Conservation (phyloP, 805 yeast species). For the Metschnikowia lachancei region DNA sequence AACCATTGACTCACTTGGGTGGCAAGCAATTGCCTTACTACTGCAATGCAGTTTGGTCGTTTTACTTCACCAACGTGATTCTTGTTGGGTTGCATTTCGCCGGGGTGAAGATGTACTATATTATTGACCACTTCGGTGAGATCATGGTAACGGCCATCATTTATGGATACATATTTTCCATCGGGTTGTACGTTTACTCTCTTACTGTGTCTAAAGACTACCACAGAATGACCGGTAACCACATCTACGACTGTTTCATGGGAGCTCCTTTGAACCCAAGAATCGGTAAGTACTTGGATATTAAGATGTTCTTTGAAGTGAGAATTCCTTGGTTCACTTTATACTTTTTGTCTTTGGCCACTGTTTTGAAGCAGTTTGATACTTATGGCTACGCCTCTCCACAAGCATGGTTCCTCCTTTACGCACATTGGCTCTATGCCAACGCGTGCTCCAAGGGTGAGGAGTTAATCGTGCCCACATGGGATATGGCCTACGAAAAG, state of each 20-base stretch:
- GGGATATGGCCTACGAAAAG: conserved; percentile 99
- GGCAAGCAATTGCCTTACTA: conserved; percentile 82
- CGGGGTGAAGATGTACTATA: conserved; percentile 70
- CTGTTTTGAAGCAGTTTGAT: conserved; percentile 77
- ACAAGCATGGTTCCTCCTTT: conserved; percentile 67
- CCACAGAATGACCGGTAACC: conserved; percentile 89
- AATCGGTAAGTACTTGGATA: conserved; percentile 78
- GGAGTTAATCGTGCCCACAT: conserved; percentile 93
- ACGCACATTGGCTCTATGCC: conserved; percentile 92
- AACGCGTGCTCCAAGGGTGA: conserved; percentile 98
- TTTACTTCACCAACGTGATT: conserved; percentile 64
- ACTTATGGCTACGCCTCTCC: conserved; percentile 74
- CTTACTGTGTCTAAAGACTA: conserved; percentile 66
- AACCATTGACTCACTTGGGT: conserved; percentile 79
- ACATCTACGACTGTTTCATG: conserved; percentile 88
- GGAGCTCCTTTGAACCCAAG: conserved; percentile 98
- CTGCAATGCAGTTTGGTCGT: conserved; percentile 87
- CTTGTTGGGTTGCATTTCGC: conserved; percentile 66
- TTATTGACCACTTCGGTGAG: conserved; percentile 82
- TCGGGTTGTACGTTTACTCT: conserved; percentile 68
- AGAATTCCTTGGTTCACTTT: conserved; percentile 95
- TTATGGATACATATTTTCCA: conserved; percentile 68
- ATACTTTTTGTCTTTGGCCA: conserved; percentile 70
- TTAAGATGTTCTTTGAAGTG: conserved; percentile 97
- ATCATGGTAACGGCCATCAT: conserved; percentile 90